Evolutionary conservation across 2,329 filamentous ascomycete genomes (phyloP), one percentile per base, ranked within the genome.

Genomic region (Leptographium galeiforme): DNA sequence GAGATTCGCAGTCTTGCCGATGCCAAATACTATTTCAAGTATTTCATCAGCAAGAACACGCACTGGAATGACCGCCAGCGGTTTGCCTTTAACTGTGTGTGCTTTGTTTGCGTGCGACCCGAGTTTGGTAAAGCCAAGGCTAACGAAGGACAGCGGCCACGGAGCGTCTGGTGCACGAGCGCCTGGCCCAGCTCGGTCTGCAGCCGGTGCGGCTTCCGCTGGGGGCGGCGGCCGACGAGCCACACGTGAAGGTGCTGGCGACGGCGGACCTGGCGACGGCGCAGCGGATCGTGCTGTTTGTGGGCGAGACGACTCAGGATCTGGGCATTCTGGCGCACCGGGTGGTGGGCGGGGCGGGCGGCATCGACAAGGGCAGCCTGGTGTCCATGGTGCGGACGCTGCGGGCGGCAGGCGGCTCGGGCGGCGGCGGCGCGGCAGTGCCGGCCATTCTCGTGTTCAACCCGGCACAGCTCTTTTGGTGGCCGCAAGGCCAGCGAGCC

Each of bases 391-490:
- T 84, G 30, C 65, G 71, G 39, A 68, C 65, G 13, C 66, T 82
- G 6, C 63, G 48, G 2, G 16, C 18, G 62, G 0, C 48, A 30
- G 5, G 13, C 25, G 25, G 25, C 16, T 13, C 10, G 18, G 18
- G 2, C 25, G 53, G 19, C 14, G 14, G 16, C 13, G 8, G 59
- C 0, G 68, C 72, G 19, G 33, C 2, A 1, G 64, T 2, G 58
- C 81, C 76, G 0, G 85, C 78, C 4, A 69, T 96, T 53, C 69
- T 96, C 33, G 70, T 95, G 32, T 79, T 88, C 47, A 96, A 95
- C 63, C 73, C 81, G 5, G 88, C 87, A 6, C 82, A 94, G 67
- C 70, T 87, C 18, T 72, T 83, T 61, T 96, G 88, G 82, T 87
- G 85, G 65, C 79, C 85, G 43, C 75, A 78, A 51, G 75, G 75